Percentiles rank a stretch among this genome's conserved stretches.
phyloP scores from a whole-genome alignment of 2,329 filamentous ascomycete genomes.

The Capronia epimyces region DNA sequence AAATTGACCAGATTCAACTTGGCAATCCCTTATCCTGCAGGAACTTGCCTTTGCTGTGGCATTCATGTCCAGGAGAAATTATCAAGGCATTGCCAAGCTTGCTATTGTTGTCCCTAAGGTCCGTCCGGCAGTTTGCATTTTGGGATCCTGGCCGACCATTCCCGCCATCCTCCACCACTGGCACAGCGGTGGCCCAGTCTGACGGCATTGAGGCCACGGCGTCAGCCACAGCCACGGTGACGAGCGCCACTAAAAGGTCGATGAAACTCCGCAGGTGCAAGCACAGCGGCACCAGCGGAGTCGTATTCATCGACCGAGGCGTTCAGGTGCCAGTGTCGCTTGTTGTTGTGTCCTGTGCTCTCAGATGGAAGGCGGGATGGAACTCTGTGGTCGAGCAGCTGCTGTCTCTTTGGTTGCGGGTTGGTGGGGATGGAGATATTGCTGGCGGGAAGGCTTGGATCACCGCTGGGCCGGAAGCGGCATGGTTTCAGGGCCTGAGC shows the following conservation, averaged over 20 bases:
- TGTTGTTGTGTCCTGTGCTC: neutral
- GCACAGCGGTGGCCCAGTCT: neutral
- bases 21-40: too few relatives aligned
- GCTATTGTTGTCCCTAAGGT: too few relatives aligned
- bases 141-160: too few relatives aligned
- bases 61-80: too few relatives aligned
- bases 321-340: too few relatives aligned
- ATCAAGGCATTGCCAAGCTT: too few relatives aligned
- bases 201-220: neutral
- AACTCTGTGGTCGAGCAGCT: constrained; percentile 12
- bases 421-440: constrained; percentile 2
- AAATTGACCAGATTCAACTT: too few relatives aligned
- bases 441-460: constrained; percentile 15
- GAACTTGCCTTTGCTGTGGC: too few relatives aligned
- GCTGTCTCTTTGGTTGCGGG: constrained; percentile 16
- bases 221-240: neutral
- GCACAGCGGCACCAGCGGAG: too few relatives aligned
- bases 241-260: neutral
- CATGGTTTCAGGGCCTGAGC: constrained; percentile 12
- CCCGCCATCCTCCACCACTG: too few relatives aligned
- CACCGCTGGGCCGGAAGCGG: constrained; percentile 3
- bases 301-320: too few relatives aligned
- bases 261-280: neutral
- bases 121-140: too few relatives aligned
- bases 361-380: constrained; percentile 18